Conservation (phyloP, 2,329 filamentous ascomycete species). For the Calonectria pauciramosa region DNA sequence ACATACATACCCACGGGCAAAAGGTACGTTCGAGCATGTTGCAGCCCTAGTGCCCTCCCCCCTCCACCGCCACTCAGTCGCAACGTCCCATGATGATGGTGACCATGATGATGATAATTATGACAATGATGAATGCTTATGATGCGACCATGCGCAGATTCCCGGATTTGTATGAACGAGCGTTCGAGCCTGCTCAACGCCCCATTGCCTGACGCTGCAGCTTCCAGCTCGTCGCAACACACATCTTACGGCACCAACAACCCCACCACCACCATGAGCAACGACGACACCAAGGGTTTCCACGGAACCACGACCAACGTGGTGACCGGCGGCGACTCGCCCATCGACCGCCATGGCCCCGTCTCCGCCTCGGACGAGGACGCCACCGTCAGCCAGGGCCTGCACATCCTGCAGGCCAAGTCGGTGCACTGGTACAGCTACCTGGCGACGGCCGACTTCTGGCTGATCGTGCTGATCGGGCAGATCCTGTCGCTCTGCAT, state of each 20-base stretch:
- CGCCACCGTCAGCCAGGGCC: slow-evolving; percentile 62
- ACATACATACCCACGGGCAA: neutral
- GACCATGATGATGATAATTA: too few relatives aligned
- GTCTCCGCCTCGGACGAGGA: slow-evolving; percentile 31
- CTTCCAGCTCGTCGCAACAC: slow-evolving; percentile 15
- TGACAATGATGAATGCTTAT: neutral
- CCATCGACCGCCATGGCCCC: slow-evolving; percentile 19
- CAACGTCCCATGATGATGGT: neutral
- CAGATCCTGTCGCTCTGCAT: slow-evolving; percentile 91
- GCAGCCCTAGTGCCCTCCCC: neutral
- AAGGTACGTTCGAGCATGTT: neutral
- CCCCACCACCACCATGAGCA: neutral
- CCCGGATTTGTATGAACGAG: slow-evolving; percentile 32
- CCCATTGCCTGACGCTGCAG: neutral
- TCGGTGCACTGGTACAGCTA: slow-evolving; percentile 78
- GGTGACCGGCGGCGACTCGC: slow-evolving; percentile 17
- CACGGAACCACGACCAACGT: slow-evolving; percentile 32
- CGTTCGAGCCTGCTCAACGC: slow-evolving; percentile 26
- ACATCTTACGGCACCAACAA: slow-evolving; percentile 21
- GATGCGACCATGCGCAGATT: neutral
- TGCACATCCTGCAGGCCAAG: slow-evolving; percentile 68
- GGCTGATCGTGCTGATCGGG: slow-evolving; percentile 83
- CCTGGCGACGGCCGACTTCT: slow-evolving; percentile 88
- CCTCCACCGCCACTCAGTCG: neutral
- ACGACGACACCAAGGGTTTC: slow-evolving; percentile 44